Conservation (phyloP, 164 flowering plant species). For the Nelumbo lutea region DNA sequence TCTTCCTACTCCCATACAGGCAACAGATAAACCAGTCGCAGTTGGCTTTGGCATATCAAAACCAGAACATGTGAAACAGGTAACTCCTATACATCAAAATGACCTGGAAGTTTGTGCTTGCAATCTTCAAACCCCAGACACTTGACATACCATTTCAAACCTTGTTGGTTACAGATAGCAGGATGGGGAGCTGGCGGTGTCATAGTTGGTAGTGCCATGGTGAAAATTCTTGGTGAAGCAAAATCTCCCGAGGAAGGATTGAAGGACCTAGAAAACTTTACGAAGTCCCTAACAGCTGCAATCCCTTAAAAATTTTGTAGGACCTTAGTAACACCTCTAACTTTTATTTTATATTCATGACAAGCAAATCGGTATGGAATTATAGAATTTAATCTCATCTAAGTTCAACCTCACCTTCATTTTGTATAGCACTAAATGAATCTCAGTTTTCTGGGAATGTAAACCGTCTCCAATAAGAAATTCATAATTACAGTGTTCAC, state of each 20-base stretch:
- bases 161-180: conserved; percentile 44
- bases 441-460: conserved; percentile 12
- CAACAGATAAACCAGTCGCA: conserved; percentile 78
- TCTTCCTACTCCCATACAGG: conserved; percentile 31
- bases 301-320: conserved; percentile 31
- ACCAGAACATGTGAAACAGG: conserved; percentile 93
- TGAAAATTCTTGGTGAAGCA: conserved; percentile 70
- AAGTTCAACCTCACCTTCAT: conserved; percentile 13
- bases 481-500: conserved; percentile 17
- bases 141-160: background rate
- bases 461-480: conserved; percentile 18
- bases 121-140: background rate
- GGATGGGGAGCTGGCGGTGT: conserved; percentile 99
- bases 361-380: too few relatives aligned
- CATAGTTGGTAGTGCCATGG: conserved; percentile 94
- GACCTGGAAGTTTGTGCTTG: background rate
- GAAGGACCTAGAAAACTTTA: conserved; percentile 61
- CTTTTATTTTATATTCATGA: background rate
- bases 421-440: conserved; percentile 12
- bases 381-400: conserved; percentile 5
- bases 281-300: conserved; percentile 65
- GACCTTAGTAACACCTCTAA: background rate
- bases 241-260: conserved; percentile 75
- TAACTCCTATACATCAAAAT: conserved; percentile 17
- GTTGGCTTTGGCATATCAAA: conserved; percentile 95